These are phyloP conservation scores for Allium cepa DNA, from an alignment of 106 monocot species.

Conservation along the genomic window DNA sequence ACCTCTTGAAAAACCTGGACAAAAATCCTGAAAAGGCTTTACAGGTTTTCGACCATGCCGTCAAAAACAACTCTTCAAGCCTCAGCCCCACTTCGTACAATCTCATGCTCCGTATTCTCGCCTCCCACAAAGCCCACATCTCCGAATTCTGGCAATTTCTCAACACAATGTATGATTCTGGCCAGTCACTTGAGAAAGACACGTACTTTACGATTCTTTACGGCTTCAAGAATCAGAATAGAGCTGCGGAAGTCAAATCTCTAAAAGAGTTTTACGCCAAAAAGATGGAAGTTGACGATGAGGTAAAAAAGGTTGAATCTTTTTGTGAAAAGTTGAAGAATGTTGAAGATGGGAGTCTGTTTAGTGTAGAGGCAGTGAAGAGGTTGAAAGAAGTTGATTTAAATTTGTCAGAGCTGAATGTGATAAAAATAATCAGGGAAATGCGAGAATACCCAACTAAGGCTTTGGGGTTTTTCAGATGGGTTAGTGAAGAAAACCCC, in stretches of 20 bases:
- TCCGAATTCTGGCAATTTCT: slow-evolving; percentile 65
- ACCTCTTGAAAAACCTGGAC: slow-evolving; percentile 61
- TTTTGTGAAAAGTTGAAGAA: slow-evolving; percentile 13
- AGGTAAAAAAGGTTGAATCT: slow-evolving; percentile 9
- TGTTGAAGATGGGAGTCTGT: neutral
- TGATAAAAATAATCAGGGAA: slow-evolving; percentile 37
- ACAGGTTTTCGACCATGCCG: slow-evolving; percentile 44
- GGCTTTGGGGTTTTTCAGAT: slow-evolving; percentile 72
- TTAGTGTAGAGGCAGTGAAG: slow-evolving; percentile 11
- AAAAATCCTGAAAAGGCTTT: slow-evolving; percentile 52
- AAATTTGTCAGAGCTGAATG: slow-evolving; percentile 28
- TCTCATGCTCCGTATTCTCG: slow-evolving; percentile 71
- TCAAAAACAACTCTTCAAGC: slow-evolving; percentile 10
- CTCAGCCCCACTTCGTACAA: slow-evolving; percentile 35
- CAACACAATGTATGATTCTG: slow-evolving; percentile 36
- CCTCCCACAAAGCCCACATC: slow-evolving; percentile 21
- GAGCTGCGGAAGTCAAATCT: slow-evolving; percentile 27
- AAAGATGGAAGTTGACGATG: neutral
- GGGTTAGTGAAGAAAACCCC: slow-evolving; percentile 23
- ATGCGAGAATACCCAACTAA: slow-evolving; percentile 30
- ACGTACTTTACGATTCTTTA: slow-evolving; percentile 40
- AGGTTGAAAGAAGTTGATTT: slow-evolving; percentile 15
- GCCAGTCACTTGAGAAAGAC: slow-evolving; percentile 38
- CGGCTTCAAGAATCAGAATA: slow-evolving; percentile 46
- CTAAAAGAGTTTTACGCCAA: slow-evolving; percentile 33